Conservation (phyloP, 306 rosid species). For the Castanea crenata region DNA sequence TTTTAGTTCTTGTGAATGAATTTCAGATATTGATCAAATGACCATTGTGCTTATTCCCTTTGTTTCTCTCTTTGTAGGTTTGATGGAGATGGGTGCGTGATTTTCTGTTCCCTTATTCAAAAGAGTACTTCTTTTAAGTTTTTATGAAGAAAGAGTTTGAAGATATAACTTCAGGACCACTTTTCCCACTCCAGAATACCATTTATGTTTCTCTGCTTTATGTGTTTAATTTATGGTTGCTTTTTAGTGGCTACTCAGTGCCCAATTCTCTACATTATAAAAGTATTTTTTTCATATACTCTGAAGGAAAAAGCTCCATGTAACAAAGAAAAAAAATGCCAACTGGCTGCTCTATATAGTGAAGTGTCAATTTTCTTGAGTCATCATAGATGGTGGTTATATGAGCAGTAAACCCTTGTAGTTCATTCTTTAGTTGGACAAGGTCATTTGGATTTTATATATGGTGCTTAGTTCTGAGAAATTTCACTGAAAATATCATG, state of each 20-base stretch:
- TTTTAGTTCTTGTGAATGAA: too few species aligned
- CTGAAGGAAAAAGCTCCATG: not conserved
- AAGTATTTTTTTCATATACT: not conserved
- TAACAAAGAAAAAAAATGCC: not conserved
- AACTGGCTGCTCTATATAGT: not conserved
- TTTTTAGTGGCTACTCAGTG: not conserved
- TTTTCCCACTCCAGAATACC: not conserved
- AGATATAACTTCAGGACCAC: not conserved
- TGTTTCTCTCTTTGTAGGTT: slow-evolving; percentile 63
- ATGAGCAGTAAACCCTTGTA: not conserved
- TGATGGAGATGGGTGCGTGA: slow-evolving; percentile 95
- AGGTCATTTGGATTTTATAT: not conserved
- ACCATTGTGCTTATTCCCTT: slow-evolving; percentile 30
- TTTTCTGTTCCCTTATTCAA: slow-evolving; percentile 21
- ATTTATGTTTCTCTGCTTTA: not conserved
- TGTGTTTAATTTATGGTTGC: not conserved
- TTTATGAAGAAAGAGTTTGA: slow-evolving; percentile 9
- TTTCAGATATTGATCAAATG: slow-evolving; percentile 3
- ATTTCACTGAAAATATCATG: not conserved
- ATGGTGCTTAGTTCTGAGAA: not conserved
- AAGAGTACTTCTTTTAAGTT: slow-evolving; percentile 11
- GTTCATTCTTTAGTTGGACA: not conserved
- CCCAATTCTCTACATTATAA: not conserved
- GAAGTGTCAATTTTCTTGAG: too few species aligned
- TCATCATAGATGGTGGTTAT: not conserved